These are phyloP conservation scores for Pholiota conissans DNA, from an alignment of 768 basidiomycete species.

Conservation along the genomic window DNA sequence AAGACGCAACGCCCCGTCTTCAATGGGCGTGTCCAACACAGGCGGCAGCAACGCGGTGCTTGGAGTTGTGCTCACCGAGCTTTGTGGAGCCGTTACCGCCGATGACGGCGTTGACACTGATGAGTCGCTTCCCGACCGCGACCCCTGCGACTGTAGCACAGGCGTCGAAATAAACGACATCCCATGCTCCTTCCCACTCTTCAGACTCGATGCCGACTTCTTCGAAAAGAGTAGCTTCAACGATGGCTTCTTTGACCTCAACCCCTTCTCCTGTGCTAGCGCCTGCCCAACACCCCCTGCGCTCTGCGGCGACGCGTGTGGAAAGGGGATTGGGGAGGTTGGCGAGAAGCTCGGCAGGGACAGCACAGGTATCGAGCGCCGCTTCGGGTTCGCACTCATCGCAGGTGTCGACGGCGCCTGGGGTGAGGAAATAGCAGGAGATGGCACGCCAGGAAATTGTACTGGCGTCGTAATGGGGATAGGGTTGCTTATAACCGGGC, in stretches of 20 bases:
- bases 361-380: constrained; percentile 39
- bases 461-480: constrained; percentile 31
- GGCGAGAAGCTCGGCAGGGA: constrained; percentile 36
- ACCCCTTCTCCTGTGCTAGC: constrained; percentile 20
- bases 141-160: constrained; percentile 13
- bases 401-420: constrained; percentile 22
- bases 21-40: constrained; percentile 61
- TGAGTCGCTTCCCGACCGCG: constrained; percentile 40
- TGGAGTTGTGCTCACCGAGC: constrained; percentile 9
- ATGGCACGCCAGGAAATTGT: no score
- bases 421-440: constrained; percentile 24
- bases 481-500: constrained; percentile 29
- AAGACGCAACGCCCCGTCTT: constrained; percentile 48
- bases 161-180: constrained; percentile 22
- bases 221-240: constrained; percentile 69
- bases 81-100: constrained; percentile 59
- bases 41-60: constrained; percentile 43
- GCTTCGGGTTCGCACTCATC: no score
- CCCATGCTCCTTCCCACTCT: constrained; percentile 14
- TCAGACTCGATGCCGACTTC: constrained; percentile 52
- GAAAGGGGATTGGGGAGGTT: constrained; percentile 12
- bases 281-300: constrained; percentile 8
- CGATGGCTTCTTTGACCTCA: constrained; percentile 63
- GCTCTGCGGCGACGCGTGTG: constrained; percentile 23
- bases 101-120: constrained; percentile 52